These are phyloP conservation scores for Mallotus repandus DNA, from an alignment of 441 rosid genomes.

Conservation along the genomic window DNA sequence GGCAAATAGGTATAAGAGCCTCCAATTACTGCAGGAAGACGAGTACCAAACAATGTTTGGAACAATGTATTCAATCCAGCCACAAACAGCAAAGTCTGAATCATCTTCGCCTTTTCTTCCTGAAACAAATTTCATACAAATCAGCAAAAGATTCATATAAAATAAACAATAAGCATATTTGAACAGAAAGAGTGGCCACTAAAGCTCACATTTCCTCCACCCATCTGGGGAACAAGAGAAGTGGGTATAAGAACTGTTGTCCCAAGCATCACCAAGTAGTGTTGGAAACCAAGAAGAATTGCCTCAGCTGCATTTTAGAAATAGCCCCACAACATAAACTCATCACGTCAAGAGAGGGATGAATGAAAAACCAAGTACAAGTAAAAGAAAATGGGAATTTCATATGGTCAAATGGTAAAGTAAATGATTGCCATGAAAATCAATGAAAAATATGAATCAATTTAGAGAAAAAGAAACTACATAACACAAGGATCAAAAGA, in stretches of 20 bases:
- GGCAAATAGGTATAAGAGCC: constrained; percentile 85
- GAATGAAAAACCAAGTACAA: constrained; percentile 9
- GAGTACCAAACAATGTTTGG: constrained; percentile 73
- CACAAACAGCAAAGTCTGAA: constrained; percentile 85
- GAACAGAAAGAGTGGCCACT: not conserved
- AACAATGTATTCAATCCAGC: constrained; percentile 86
- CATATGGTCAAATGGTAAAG: not conserved
- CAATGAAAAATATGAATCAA: not conserved
- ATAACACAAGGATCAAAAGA: not conserved
- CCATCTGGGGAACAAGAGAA: constrained; percentile 97
- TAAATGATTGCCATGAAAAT: not conserved
- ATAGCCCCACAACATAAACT: constrained; percentile 15
- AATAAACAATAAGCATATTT: not conserved
- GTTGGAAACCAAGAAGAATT: constrained; percentile 94
- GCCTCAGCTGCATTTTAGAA: constrained; percentile 68
- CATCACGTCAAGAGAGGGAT: constrained; percentile 11
- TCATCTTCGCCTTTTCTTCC: constrained; percentile 91
- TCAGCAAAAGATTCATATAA: constrained; percentile 5
- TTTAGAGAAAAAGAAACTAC: not conserved
- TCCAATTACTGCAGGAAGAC: constrained; percentile 89
- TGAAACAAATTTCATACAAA: constrained; percentile 24
- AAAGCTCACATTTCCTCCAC: constrained; percentile 88
- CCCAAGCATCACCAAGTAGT: constrained; percentile 97
- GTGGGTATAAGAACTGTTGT: constrained; percentile 93
- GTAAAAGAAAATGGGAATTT: not conserved